Evolutionary conservation across 257 asterid species (phyloP).

Genomic region (Mitragyna speciosa): DNA sequence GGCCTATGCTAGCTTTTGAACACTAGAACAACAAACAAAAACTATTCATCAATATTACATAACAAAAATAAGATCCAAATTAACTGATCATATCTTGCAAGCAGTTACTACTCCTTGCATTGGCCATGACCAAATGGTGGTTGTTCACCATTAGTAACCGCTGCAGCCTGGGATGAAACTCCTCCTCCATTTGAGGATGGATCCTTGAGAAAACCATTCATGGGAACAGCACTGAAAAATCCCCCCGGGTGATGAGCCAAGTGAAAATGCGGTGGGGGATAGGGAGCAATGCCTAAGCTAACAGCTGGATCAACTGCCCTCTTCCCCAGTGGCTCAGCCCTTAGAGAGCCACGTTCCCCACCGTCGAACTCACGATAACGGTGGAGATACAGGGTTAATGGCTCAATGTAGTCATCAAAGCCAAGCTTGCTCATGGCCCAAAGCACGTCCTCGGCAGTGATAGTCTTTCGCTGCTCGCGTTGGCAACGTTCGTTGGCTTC

Average conservation of each 20-base stretch:
- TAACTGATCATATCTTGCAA: background rate
- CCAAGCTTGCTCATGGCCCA: slow-evolving; percentile 99
- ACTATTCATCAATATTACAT: background rate
- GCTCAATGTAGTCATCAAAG: slow-evolving; percentile 83
- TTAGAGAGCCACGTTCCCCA: slow-evolving; percentile 61
- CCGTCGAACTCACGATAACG: slow-evolving; percentile 78
- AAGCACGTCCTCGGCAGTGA: slow-evolving; percentile 85
- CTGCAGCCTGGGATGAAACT: slow-evolving; percentile 40
- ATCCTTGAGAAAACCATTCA: slow-evolving; percentile 56
- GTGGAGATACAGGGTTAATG: slow-evolving; percentile 74
- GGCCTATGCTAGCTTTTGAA: background rate
- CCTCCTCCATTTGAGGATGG: slow-evolving; percentile 35
- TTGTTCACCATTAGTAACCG: slow-evolving; percentile 32
- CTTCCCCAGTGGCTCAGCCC: slow-evolving; percentile 57
- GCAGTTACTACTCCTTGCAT: slow-evolving; percentile 45
- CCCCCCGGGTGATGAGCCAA: slow-evolving; percentile 52
- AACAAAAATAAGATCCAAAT: background rate
- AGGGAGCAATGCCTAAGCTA: slow-evolving; percentile 31
- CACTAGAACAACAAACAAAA: background rate
- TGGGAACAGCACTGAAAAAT: slow-evolving; percentile 36
- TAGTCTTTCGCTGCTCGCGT: slow-evolving; percentile 90
- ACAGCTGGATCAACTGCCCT: slow-evolving; percentile 45
- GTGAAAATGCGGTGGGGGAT: slow-evolving; percentile 35
- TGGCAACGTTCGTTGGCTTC: slow-evolving; percentile 97
- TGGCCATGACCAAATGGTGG: slow-evolving; percentile 32